Evolutionary conservation across 2,329 filamentous ascomycete genomes (phyloP), one percentile per base, ranked within the genome.

Genomic region (Fusarium tuaranense): DNA sequence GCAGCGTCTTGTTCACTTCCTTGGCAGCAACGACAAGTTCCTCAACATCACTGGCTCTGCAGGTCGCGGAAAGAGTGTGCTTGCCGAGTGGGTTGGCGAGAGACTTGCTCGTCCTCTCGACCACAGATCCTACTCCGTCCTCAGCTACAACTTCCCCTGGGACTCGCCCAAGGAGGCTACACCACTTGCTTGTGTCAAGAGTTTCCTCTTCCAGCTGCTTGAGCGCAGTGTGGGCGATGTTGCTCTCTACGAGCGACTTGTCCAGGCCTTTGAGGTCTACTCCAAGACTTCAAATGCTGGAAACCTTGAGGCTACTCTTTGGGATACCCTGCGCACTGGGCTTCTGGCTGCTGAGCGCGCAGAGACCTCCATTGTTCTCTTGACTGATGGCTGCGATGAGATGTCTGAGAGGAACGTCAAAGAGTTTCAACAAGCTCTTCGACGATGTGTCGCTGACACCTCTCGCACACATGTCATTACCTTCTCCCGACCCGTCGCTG

Each of bases 41-140:
- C 71, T 85, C 18, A 81, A 79, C 12, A 75, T 85, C 34, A 83
- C 80, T 7, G 83, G 82, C 1, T 77, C 73, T 12, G 71, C 79
- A 2, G 82, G 83, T 1, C 78, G 79, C 5, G 83, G 83, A 7
- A 84, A 84, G 78, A 83, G 80, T 39, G 78, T 82, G 16, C 80
- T 84, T n/a, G 80, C 82, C 4, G 79, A 81, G 14, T 85, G 83
- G 83, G 81, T 84, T 39, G 79, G 83, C 36, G 83, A 85, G 65
- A 78, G 83, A 13, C 79, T 85, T 16, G 81, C 84, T 20, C 80
- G 82, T 9, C 83, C 83, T 2, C 72, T 84, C 4, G 77, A 82
- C 58, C 78, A 81, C 70, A 76, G 72, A 13, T 81, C 81, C 4
- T 83, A 83, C 48, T 78, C 78, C 7, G 82, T 83, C 0, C 72